phyloP scores from a whole-genome alignment of 2,329 filamentous ascomycete species.

The Pseudonectria buxi region DNA sequence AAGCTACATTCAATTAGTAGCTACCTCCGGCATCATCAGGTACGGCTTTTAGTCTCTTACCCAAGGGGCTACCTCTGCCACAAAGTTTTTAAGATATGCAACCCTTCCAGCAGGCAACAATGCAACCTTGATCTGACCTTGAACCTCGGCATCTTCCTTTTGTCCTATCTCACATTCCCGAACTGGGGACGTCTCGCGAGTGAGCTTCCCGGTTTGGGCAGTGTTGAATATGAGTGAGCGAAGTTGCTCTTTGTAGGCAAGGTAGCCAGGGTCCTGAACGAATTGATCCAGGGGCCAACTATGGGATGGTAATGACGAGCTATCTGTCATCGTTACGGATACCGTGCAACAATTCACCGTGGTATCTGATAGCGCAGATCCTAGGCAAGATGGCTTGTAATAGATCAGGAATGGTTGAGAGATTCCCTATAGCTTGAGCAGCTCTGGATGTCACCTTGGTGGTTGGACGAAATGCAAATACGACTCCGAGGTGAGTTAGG shows the following conservation, averaged over 20 bases:
- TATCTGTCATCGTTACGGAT: slow-evolving; percentile 7
- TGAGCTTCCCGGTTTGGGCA: slow-evolving; percentile 36
- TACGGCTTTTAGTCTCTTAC: slow-evolving; percentile 17
- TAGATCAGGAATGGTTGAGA: no score
- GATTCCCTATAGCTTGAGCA: no score
- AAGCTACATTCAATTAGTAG: slow-evolving; percentile 30
- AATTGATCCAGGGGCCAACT: slow-evolving; percentile 30
- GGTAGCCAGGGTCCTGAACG: slow-evolving; percentile 34
- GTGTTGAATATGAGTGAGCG: slow-evolving; percentile 40
- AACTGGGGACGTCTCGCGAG: slow-evolving; percentile 31
- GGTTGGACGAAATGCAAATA: no score
- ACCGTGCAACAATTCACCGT: no score
- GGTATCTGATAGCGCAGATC: no score
- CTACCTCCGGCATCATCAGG: slow-evolving; percentile 1
- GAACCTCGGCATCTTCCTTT: slow-evolving; percentile 13
- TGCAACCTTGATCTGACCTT: slow-evolving; percentile 18
- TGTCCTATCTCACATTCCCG: slow-evolving; percentile 13
- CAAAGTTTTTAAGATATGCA: slow-evolving; percentile 42
- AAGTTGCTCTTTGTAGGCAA: slow-evolving; percentile 40
- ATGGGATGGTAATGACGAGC: slow-evolving; percentile 21
- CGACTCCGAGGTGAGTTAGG: no score
- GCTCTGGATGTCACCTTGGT: no score
- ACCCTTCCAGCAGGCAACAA: slow-evolving; percentile 29
- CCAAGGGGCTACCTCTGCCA: slow-evolving; percentile 48
- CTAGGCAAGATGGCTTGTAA: no score